Conservation (phyloP, 208 protist genomes). For the Leishmania aethiopica region DNA sequence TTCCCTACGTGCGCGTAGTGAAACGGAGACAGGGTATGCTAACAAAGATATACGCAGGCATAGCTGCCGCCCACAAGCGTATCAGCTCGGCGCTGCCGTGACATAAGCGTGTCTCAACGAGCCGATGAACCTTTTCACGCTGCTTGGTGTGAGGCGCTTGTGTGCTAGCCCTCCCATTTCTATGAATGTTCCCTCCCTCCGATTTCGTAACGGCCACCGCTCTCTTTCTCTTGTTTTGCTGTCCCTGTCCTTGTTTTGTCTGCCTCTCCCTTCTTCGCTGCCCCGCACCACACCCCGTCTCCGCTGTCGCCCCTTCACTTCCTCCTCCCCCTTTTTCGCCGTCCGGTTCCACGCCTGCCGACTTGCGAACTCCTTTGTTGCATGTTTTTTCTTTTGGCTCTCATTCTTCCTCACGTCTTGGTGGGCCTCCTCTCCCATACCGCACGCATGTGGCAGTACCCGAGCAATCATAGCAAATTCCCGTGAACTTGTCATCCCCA, state of each 20-base stretch:
- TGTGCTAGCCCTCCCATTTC: no score
- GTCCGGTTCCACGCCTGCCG: background rate
- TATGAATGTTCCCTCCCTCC: background rate
- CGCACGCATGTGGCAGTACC: background rate
- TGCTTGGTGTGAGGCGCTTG: background rate
- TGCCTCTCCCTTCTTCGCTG: background rate
- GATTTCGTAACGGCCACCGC: background rate
- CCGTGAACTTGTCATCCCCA: background rate
- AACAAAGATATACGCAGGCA: background rate
- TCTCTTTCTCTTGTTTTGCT: no score
- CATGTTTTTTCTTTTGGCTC: background rate
- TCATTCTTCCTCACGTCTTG: background rate
- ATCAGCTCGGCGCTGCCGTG: background rate
- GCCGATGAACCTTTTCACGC: background rate
- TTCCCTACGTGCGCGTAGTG: background rate
- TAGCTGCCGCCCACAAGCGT: background rate
- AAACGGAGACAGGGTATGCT: background rate
- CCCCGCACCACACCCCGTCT: background rate
- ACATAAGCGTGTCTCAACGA: background rate
- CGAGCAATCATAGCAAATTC: background rate
- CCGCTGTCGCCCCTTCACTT: background rate
- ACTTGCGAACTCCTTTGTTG: background rate
- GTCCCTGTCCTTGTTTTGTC: background rate
- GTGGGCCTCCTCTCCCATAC: background rate
- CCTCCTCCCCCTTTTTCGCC: background rate